Evolutionary conservation across 352 stramenopile genomes (phyloP).

Genomic region (Pythium dissotocum): DNA sequence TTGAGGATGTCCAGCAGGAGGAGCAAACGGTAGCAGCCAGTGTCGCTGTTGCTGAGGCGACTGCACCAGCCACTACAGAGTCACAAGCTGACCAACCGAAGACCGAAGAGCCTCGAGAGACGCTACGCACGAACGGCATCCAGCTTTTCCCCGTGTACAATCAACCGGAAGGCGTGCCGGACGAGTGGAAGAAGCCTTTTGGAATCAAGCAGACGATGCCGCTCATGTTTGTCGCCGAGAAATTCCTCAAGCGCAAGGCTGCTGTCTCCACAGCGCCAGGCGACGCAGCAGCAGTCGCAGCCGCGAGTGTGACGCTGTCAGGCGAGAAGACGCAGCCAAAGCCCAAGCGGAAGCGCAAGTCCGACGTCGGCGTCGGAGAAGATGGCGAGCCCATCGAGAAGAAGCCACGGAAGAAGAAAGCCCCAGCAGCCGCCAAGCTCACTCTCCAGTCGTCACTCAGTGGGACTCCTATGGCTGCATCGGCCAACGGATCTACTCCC

Average conservation of each 20-base stretch:
- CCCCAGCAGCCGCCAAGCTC: slow-evolving; percentile 15
- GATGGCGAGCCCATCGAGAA: slow-evolving; percentile 13
- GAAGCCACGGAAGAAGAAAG: slow-evolving; percentile 32
- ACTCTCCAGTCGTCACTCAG: background rate
- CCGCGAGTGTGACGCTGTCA: slow-evolving; percentile 16
- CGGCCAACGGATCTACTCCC: no score
- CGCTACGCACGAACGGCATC: slow-evolving; percentile 6
- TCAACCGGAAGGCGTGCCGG: slow-evolving; percentile 36
- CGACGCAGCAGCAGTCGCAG: slow-evolving; percentile 9
- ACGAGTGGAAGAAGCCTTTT: slow-evolving; percentile 47
- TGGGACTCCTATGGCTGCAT: background rate
- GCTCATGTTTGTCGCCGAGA: slow-evolving; percentile 56
- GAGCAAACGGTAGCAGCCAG: background rate
- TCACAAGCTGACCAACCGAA: background rate
- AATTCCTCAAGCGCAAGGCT: slow-evolving; percentile 52
- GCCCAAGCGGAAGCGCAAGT: slow-evolving; percentile 21
- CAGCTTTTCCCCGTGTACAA: slow-evolving; percentile 52
- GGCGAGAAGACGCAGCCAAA: slow-evolving; percentile 17
- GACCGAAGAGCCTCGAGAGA: background rate
- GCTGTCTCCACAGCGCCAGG: background rate
- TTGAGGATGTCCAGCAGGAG: background rate
- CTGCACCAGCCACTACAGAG: background rate
- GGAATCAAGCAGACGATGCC: slow-evolving; percentile 42
- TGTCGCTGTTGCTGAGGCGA: background rate
- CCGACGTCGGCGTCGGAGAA: slow-evolving; percentile 5